These are phyloP conservation scores for Debaryomyces singareniensis DNA, from an alignment of 1,139 yeast genomes.

Conservation along the genomic window DNA sequence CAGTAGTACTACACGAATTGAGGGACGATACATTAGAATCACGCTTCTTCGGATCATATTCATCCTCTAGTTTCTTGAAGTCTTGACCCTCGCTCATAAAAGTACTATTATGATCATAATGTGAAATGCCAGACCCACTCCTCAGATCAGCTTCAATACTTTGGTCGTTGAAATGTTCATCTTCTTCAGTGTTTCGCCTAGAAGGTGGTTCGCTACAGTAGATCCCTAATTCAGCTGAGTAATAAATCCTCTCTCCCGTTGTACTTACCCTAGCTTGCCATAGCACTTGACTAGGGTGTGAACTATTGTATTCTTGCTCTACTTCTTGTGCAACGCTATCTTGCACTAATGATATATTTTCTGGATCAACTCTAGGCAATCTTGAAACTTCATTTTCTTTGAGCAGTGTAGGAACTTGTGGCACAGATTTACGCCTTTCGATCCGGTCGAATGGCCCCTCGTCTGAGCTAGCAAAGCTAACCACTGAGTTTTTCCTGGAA, in stretches of 20 bases:
- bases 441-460: slow-evolving; percentile 12
- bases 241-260: slow-evolving; percentile 50
- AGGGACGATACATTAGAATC: slow-evolving; percentile 34
- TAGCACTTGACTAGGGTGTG: slow-evolving; percentile 21
- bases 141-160: too few species aligned
- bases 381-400: slow-evolving; percentile 4
- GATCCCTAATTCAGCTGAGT: slow-evolving; percentile 52
- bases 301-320: slow-evolving; percentile 25
- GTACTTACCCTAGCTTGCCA: slow-evolving; percentile 56
- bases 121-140: too few species aligned
- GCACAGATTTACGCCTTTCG: too few species aligned
- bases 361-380: background rate
- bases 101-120: background rate
- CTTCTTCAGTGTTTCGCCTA: background rate
- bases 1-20: slow-evolving; percentile 18
- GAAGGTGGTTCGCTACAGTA: slow-evolving; percentile 51
- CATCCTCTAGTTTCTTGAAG: slow-evolving; percentile 1
- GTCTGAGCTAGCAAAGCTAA: slow-evolving; percentile 42
- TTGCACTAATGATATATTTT: background rate
- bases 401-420: slow-evolving; percentile 1
- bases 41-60: slow-evolving; percentile 28
- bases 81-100: too few species aligned
- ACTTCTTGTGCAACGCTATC: slow-evolving; percentile 32
- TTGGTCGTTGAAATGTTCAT: too few species aligned
- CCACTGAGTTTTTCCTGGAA: slow-evolving; percentile 41